Evolutionary conservation across 495 filamentous ascomycete genomes (phyloP).

Genomic region (Lepraria neglecta): DNA sequence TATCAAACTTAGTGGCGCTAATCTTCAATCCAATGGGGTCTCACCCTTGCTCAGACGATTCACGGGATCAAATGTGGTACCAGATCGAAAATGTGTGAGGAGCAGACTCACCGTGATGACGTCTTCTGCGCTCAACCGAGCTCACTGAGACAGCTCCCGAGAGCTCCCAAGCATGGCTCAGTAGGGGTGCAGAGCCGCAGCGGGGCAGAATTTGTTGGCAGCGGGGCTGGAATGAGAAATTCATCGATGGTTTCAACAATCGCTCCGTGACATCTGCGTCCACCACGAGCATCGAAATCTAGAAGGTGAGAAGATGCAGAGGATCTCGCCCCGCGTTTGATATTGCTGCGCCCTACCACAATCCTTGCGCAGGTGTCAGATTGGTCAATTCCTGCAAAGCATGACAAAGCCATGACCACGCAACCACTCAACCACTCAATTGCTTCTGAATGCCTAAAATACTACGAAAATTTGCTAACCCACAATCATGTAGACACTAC

Average conservation of each 20-base stretch:
- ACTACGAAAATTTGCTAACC: constrained; percentile 1
- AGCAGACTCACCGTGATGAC: neutral
- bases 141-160: neutral
- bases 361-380: neutral
- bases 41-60: neutral
- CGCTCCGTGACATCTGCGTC: neutral
- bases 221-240: constrained; percentile 1
- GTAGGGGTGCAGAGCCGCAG: constrained; percentile 5
- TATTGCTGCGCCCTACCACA: neutral
- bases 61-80: neutral
- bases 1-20: constrained; percentile 10
- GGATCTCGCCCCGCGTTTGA: neutral
- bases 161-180: constrained; percentile 1
- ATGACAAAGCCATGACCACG: constrained; percentile 14
- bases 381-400: constrained; percentile 4
- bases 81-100: neutral
- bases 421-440: neutral
- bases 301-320: neutral
- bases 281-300: neutral
- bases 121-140: neutral
- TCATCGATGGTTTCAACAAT: neutral
- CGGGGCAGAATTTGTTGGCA: neutral
- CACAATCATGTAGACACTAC: neutral
- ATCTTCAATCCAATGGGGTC: neutral
- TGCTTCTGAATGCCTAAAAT: neutral